phyloP scores from a whole-genome alignment of 306 rosid species.

The Quercus cerris region DNA sequence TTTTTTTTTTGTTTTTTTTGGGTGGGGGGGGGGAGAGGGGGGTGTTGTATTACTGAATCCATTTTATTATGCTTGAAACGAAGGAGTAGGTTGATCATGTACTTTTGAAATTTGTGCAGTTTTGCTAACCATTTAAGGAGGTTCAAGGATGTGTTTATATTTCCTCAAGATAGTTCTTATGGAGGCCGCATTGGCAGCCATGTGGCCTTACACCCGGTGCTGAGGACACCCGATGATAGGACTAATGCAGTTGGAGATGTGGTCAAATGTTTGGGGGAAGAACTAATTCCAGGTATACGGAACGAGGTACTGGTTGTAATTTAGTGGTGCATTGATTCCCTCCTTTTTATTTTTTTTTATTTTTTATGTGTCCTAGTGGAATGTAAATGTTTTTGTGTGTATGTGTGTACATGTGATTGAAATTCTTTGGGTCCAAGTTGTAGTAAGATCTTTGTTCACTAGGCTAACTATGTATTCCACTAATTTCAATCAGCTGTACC shows the following conservation, averaged over 20 bases:
- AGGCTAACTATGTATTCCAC: constrained; percentile 4
- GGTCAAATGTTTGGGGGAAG: constrained; percentile 60
- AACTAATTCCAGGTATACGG: constrained; percentile 74
- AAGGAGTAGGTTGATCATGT: background rate
- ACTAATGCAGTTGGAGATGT: constrained; percentile 70
- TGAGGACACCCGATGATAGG: constrained; percentile 59
- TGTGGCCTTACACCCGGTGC: constrained; percentile 57
- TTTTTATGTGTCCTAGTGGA: background rate
- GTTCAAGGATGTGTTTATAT: constrained; percentile 57
- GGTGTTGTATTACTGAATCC: background rate
- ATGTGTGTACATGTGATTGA: background rate
- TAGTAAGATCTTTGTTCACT: background rate
- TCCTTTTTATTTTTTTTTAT: background rate
- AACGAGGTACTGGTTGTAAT: constrained; percentile 68
- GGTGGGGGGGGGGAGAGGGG: background rate
- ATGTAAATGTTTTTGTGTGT: background rate
- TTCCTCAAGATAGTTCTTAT: constrained; percentile 29
- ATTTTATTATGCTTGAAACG: background rate
- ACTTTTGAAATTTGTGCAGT: constrained; percentile 37
- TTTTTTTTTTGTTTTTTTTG: background rate
- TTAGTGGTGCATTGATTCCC: background rate
- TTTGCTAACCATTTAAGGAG: constrained; percentile 64
- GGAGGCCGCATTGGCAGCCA: constrained; percentile 25
- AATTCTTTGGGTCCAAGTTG: background rate
- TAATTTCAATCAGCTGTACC: constrained; percentile 57